Conservation (phyloP, 768 basidiomycete species). For the Gelatoporia subvermispora region DNA sequence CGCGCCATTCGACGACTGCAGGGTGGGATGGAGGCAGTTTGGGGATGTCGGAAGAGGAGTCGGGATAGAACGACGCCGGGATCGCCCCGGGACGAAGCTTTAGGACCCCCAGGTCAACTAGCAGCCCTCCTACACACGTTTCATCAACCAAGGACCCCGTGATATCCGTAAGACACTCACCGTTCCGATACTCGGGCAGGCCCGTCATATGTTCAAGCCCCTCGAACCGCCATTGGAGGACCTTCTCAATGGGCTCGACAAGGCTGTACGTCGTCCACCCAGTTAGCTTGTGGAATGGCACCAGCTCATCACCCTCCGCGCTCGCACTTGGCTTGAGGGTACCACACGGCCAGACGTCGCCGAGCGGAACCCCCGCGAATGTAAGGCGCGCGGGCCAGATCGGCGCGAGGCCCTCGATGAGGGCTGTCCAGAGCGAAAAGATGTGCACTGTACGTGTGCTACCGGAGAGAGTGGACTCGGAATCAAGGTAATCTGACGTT, state of each 20-base stretch:
- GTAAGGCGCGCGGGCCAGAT: constrained; percentile 84
- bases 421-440: constrained; percentile 71
- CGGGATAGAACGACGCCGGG: constrained; percentile 37
- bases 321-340: constrained; percentile 32
- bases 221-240: constrained; percentile 77
- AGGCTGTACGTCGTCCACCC: constrained; percentile 92
- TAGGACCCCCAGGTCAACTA: constrained; percentile 81
- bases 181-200: constrained; percentile 93
- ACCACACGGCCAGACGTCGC: constrained; percentile 91
- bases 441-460: constrained; percentile 54
- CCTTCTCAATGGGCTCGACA: constrained; percentile 74
- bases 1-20: constrained; percentile 93
- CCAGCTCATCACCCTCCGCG: constrained; percentile 61
- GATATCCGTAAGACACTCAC: constrained; percentile 29
- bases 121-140: constrained; percentile 79
- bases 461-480: constrained; percentile 42
- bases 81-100: constrained; percentile 56
- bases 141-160: too few species aligned
- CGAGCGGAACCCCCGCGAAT: constrained; percentile 67
- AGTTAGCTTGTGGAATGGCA: constrained; percentile 95
- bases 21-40: constrained; percentile 73
- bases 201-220: constrained; percentile 86
- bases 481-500: constrained; percentile 67
- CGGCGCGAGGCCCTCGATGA: constrained; percentile 76
- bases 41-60: constrained; percentile 49